These are phyloP conservation scores for Pichia phayaonensis DNA, from an alignment of 805 yeast species.

Conservation along the genomic window DNA sequence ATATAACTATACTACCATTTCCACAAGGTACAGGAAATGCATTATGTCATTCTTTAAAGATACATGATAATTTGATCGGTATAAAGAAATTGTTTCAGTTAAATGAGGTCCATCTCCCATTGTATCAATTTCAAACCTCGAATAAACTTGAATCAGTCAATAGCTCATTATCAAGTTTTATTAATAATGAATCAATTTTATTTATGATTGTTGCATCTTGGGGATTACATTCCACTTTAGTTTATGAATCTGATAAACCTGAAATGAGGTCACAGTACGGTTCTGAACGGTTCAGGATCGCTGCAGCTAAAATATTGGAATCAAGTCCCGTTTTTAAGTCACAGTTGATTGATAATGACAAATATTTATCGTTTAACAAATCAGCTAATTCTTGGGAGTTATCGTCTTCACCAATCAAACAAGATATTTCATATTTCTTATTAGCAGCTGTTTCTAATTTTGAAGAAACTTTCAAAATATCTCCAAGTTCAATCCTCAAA, in stretches of 20 bases:
- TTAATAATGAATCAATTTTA: constrained; percentile 12
- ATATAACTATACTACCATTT: constrained; percentile 31
- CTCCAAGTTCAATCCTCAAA: constrained; percentile 48
- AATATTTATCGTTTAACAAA: constrained; percentile 10
- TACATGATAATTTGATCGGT: constrained; percentile 29
- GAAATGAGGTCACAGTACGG: constrained; percentile 56
- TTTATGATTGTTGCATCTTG: constrained; percentile 68
- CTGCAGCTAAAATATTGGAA: constrained; percentile 50
- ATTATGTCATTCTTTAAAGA: constrained; percentile 52
- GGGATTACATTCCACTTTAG: constrained; percentile 82
- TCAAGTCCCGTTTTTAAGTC: constrained; percentile 49
- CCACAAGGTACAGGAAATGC: constrained; percentile 91
- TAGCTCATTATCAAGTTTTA: not conserved
- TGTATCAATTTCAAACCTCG: not conserved
- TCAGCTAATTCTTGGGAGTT: not conserved
- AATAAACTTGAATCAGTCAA: not conserved
- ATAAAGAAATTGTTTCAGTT: constrained; percentile 30
- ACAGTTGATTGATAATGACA: not conserved
- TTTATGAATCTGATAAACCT: constrained; percentile 69
- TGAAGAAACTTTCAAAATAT: constrained; percentile 54
- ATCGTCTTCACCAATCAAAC: not conserved
- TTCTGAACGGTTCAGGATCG: constrained; percentile 55
- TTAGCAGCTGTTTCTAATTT: constrained; percentile 48
- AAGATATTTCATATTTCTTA: constrained; percentile 48
- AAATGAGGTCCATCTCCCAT: not conserved